A percentile compares a stretch with the other conserved stretches of the same genome.
Conservation (phyloP, 768 basidiomycete species). For the Tulasnella sp. region DNA sequence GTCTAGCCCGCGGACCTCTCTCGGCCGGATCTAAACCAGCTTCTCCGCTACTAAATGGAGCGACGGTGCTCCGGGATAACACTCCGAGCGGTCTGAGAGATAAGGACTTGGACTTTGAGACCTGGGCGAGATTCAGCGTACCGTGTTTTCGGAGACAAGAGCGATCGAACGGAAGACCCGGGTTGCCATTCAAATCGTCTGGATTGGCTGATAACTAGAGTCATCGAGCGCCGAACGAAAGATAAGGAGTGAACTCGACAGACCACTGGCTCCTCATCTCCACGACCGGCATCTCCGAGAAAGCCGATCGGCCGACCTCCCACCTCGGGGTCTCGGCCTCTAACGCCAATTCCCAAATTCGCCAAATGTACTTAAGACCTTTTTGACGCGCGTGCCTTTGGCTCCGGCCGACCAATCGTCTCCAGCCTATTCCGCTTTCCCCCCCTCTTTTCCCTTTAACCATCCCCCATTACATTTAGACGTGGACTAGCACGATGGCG, state of each 20-base stretch:
- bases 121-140: not conserved
- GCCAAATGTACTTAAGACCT: not conserved
- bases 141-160: not conserved
- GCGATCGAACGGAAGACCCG: not conserved
- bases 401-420: not conserved
- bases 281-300: not conserved
- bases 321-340: not conserved
- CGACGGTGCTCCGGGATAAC: not conserved
- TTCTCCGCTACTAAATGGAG: not conserved
- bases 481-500: conserved; percentile 34
- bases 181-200: not conserved
- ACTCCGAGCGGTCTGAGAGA: not conserved
- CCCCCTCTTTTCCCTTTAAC: not conserved
- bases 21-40: not conserved
- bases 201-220: not conserved
- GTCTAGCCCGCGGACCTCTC: not conserved
- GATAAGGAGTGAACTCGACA: not conserved
- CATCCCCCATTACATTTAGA: not conserved
- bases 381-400: not conserved
- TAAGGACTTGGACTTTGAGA: not conserved
- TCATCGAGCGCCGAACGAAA: not conserved
- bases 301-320: not conserved
- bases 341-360: not conserved
- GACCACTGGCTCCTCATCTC: not conserved
- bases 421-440: not conserved